Evolutionary conservation across 164 flowering plant genomes (phyloP), one percentile per base, ranked within the genome.

Genomic region (Platanus orientalis): DNA sequence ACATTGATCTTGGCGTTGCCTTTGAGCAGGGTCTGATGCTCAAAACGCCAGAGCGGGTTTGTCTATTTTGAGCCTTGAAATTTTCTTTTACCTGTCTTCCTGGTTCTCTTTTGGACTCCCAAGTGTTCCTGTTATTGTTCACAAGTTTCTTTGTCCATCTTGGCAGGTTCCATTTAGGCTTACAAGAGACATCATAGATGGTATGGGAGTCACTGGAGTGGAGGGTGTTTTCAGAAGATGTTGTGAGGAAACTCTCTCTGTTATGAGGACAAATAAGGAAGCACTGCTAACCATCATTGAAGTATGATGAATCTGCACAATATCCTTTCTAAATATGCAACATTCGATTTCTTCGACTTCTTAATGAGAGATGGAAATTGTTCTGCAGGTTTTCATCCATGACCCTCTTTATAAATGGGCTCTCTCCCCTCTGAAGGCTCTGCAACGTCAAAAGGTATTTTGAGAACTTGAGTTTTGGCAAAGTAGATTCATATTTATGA

Each of bases 321-420:
- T 40, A 6, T 63, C 20, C 17, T 59, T 42, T 59, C 29, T 29
- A 61, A 40, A 49, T 26, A 34, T 16, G n/a, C 32, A 20, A 47
- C 24, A 42, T 6, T 48, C 39, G 26, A 12, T 26, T 24, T 17
- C 65, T 59, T 44, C 12, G 30, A 25, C 53, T 59, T 64, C 24
- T 60, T 36, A 23, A 71, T 66, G 19, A 44, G 26, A 19, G 23
- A 57, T 58, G 56, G 44, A 27, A 53, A 36, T 12, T 55, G 50
- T 32, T 58, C 3, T 77, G 75, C 88, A 94, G 99, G 99, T 94
- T 65, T 94, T 94, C 66, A 94, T 94, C 59, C 97, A 94, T 75
- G 99, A 94, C 72, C 99, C 99, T 50, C 81, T 94, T 2, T 94
- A 94, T 64, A 94, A 94, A 65, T 94, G 99, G 99, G 99, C 99